phyloP scores from a whole-genome alignment of 2,329 filamentous ascomycete genomes.

The Apiospora arundinis region DNA sequence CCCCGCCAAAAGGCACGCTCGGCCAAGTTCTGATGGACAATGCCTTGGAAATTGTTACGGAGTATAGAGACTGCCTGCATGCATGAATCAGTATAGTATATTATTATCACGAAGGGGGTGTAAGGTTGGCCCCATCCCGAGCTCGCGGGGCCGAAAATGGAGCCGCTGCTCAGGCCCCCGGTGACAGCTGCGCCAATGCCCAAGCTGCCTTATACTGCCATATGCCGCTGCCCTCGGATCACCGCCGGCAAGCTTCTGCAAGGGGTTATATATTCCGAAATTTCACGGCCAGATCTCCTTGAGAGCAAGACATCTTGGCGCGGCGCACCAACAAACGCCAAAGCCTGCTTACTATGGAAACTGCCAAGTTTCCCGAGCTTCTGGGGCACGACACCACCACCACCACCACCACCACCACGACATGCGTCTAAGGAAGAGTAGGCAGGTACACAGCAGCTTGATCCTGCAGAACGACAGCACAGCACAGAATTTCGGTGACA shows the following conservation, averaged over 20 bases:
- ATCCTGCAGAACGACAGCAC: neutral
- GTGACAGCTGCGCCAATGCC: neutral
- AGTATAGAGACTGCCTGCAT: neutral
- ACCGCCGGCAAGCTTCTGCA: neutral
- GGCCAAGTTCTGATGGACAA: neutral
- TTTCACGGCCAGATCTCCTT: neutral
- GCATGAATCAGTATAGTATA: neutral
- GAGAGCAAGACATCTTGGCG: neutral
- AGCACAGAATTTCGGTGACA: neutral
- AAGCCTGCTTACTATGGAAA: neutral
- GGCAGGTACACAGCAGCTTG: neutral
- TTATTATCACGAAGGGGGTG: neutral
- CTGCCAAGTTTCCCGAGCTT: constrained; percentile 9
- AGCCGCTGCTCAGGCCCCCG: neutral
- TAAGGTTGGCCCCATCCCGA: neutral
- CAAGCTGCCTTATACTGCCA: neutral
- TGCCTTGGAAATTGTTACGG: constrained; percentile 8
- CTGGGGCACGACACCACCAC: neutral
- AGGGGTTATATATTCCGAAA: neutral
- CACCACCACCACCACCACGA: neutral
- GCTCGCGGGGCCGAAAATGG: neutral
- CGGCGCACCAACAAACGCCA: neutral
- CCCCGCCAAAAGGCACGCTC: neutral
- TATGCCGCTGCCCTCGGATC: neutral
- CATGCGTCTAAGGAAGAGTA: neutral